Base-by-base conservation (phyloP, 1,284 basidiomycete genomes). In the Hymenochaete sp. region DNA sequence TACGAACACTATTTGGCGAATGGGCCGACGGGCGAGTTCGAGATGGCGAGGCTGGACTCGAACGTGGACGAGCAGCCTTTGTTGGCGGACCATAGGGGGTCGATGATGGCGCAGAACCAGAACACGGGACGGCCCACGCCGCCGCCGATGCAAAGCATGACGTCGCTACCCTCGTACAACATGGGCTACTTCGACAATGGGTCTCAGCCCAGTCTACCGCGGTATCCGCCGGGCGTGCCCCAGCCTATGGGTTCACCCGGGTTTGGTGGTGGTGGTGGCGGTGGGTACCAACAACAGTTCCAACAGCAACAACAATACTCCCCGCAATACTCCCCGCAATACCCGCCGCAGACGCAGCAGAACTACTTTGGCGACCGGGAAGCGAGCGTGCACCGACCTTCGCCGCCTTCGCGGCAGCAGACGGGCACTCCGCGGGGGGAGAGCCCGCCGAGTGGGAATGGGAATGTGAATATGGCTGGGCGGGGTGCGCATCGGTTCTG, bases 1-100 rank as follows among this genome's bases (percentile, higher is more conserved):
- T 81, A 78, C 54, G 73, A 79, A 21, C 68, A 69, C 3, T 85
- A 83, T 57, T 62, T 80, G 24, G 59, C 65, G 13, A 62, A 65
- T 27, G 71, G 73, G 1, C 59, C 63, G 8, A 46, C 49, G 24
- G 63, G 53, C 22, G 67, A 77, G 26, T 76, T 81, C 39, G 81
- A 83, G 58, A 65, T 84, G 51, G 59, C 68, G 3, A 67, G 70
- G 18, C 59, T 82, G 33, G 72, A 74, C 45, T 59, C 64, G 4
- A 72, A 72, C 52, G 65, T 33, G 27, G 36, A 35, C 68, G 78
- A 82, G 47, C 59, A 66, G 14, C 81, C 81, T 2, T 58, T 84
- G 11, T 66, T 84, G 33, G 61, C 59, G 32, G 59, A 45, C 11
- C n/a, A n/a, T n/a, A n/a, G n/a, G n/a, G n/a, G n/a, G n/a, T n/a